Conservation (phyloP, 768 basidiomycete species). For the Myochromella boudieri region DNA sequence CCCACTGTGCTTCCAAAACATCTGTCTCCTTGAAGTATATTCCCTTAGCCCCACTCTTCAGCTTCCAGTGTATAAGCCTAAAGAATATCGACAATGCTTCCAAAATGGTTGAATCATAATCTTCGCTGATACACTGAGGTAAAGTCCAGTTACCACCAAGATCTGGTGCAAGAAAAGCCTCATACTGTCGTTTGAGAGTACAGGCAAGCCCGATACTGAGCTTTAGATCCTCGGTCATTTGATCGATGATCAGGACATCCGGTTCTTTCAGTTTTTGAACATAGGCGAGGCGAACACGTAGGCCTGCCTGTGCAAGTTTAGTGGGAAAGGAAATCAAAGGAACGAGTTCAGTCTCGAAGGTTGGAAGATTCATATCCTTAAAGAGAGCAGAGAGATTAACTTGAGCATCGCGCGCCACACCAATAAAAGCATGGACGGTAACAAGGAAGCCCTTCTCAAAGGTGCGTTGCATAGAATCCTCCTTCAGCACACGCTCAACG, state of each 20-base stretch:
- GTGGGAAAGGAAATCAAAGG: slow-evolving; percentile 96
- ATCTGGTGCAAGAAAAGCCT: slow-evolving; percentile 87
- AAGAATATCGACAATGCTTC: slow-evolving; percentile 90
- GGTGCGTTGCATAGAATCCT: slow-evolving; percentile 92
- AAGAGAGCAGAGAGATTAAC: slow-evolving; percentile 76
- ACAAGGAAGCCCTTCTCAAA: slow-evolving; percentile 90
- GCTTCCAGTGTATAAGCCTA: slow-evolving; percentile 91
- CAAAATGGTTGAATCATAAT: slow-evolving; percentile 88
- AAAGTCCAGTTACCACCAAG: slow-evolving; percentile 85
- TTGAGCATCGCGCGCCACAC: slow-evolving; percentile 83
- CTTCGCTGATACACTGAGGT: slow-evolving; percentile 83
- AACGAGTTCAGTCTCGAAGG: slow-evolving; percentile 85
- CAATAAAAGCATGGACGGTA: slow-evolving; percentile 85
- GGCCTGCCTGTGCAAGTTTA: slow-evolving; percentile 86
- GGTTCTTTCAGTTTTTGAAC: slow-evolving; percentile 87
- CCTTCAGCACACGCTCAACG: slow-evolving; percentile 91
- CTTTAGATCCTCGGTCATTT: slow-evolving; percentile 91
- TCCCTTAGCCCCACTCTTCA: slow-evolving; percentile 88
- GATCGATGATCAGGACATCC: slow-evolving; percentile 87
- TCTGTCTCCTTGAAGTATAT: slow-evolving; percentile 98
- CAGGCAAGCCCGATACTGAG: slow-evolving; percentile 90
- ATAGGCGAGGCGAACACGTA: slow-evolving; percentile 87
- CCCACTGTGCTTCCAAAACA: slow-evolving; percentile 95
- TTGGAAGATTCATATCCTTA: slow-evolving; percentile 86
- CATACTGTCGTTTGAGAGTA: slow-evolving; percentile 92